Conservation (phyloP, 306 rosid genomes). For the Erythrophleum fordii region DNA sequence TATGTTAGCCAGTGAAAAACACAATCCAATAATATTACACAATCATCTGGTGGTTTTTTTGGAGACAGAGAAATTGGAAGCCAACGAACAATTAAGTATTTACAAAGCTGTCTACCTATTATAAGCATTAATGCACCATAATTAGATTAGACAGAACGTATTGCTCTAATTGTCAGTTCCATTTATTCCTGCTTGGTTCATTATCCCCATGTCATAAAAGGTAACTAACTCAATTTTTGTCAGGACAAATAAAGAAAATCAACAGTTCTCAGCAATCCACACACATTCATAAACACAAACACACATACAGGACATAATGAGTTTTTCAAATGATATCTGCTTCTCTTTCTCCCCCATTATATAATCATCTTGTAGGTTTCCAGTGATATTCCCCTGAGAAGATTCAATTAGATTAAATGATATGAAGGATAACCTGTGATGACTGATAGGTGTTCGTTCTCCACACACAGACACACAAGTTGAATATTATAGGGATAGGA, state of each 20-base stretch:
- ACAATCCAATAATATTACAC: background rate
- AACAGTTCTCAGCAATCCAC: background rate
- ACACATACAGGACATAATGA: background rate
- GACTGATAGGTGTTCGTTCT: background rate
- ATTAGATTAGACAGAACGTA: background rate
- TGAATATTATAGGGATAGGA: background rate
- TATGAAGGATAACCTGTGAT: background rate
- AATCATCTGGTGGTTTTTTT: background rate
- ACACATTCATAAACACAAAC: background rate
- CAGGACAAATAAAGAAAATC: background rate
- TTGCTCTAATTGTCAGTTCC: background rate
- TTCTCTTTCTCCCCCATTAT: background rate
- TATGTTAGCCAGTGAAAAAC: constrained; percentile 7
- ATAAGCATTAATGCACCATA: background rate
- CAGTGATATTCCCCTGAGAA: background rate
- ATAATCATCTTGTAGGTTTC: background rate
- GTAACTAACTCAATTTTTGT: background rate
- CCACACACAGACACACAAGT: background rate
- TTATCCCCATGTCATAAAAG: background rate
- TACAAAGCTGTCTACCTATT: background rate
- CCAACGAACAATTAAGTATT: background rate
- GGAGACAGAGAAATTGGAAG: background rate
- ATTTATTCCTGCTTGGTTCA: background rate
- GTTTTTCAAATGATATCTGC: background rate
- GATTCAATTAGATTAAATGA: background rate